Evolutionary conservation across 2,329 filamentous ascomycete genomes (phyloP), one percentile per base, ranked within the genome.

Genomic region (Macrophomina pseudophaseolina): DNA sequence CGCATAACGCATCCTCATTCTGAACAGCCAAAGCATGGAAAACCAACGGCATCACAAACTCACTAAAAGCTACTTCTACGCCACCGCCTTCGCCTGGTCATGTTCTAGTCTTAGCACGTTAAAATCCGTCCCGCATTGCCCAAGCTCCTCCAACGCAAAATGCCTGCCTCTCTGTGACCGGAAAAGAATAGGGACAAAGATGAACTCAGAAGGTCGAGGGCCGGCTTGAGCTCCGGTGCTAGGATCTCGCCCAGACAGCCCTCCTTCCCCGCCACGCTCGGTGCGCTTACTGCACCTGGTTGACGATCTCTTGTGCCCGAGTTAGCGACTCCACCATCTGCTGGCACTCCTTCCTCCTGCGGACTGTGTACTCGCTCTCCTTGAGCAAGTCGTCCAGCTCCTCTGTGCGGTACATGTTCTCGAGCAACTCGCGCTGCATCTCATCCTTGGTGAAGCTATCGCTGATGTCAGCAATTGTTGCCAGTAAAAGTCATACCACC

Each of bases 261-360:
- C 30, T 44, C 28, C 11, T 44, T 49, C 58, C 58, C 58, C 58
- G 58, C 58, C 12, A 28, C 11, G 58, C 58, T 62, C 32, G 58
- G 58, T 49, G 44, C 58, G 23, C 60, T 33, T 56, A 88, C 79
- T 88, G 86, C 68, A 90, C 88, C 73, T 90, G 87, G 81, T 92
- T 94, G 78, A 99, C 95, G 82, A 99, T 98, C 84, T 99, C 95
- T 80, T 90, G 95, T 66, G 95, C 95, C 80, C 91, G 91, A 72
- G 86, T 83, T 75, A 99, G 84, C 65, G 92, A 96, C 81, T 99
- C 95, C 62, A 99, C 95, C 95, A 99, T 99, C 81, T 97, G 93
- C 82, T 96, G 93, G 81, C 95, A 99, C 81, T 99, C 95, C 85
- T 99, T 99, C 79, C 95, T 88, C 80, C 95, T 87, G 74, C 94